These are phyloP conservation scores for Rhododendron kiyosumense DNA, from an alignment of 148 eudicot species.

Conservation along the genomic window DNA sequence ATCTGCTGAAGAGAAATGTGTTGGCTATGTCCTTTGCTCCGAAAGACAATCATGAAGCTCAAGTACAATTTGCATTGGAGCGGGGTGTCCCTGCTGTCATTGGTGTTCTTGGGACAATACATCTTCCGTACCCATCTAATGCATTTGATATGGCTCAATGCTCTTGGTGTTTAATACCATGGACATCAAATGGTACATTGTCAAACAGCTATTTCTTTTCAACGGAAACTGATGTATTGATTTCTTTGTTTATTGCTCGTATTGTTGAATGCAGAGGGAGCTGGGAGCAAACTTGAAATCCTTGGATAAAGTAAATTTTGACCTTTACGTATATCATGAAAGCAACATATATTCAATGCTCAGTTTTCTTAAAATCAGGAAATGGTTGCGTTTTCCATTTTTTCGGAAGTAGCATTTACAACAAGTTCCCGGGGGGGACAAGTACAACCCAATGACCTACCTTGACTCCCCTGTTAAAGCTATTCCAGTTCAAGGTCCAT, in stretches of 20 bases:
- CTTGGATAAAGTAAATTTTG: background rate
- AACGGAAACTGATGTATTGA: background rate
- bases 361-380: background rate
- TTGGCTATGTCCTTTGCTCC: constrained; percentile 72
- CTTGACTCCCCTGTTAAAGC: background rate
- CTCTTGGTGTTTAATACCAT: background rate
- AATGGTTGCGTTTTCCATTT: background rate
- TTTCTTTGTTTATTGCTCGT: background rate
- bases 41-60: constrained; percentile 66
- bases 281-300: background rate
- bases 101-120: constrained; percentile 64
- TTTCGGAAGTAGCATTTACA: background rate
- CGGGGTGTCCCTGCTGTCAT: constrained; percentile 72
- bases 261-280: background rate
- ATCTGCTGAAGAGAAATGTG: constrained; percentile 54
- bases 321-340: background rate
- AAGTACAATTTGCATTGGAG: constrained; percentile 69
- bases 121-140: constrained; percentile 32
- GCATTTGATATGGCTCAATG: too few species aligned
- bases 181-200: constrained; percentile 47
- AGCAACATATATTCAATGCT: background rate
- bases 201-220: background rate
- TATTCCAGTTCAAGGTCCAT: background rate
- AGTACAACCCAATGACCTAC: background rate
- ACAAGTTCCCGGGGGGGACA: background rate